Percentiles rank a stretch among this genome's conserved stretches.
These are phyloP conservation scores for Trichosporon sp. DNA, from an alignment of 1,284 basidiomycete species.

Conservation along the genomic window DNA sequence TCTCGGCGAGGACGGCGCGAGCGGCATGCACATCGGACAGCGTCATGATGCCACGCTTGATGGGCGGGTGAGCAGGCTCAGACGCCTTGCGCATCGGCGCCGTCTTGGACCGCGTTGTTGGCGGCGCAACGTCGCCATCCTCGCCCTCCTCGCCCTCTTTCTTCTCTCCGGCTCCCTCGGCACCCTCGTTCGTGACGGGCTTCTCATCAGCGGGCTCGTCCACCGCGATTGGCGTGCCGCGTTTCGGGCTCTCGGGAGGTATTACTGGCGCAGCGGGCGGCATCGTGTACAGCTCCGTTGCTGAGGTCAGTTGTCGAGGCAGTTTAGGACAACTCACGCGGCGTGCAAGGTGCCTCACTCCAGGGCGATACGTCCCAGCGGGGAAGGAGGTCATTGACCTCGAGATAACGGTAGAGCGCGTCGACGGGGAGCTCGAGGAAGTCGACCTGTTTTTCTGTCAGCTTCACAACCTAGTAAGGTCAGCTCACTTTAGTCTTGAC, in stretches of 20 bases:
- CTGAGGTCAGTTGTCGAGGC: conserved; percentile 13
- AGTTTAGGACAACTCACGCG: conserved; percentile 27
- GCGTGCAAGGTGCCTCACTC: conserved; percentile 41
- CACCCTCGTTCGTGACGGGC: neutral
- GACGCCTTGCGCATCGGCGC: conserved; percentile 23
- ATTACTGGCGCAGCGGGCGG: conserved; percentile 23
- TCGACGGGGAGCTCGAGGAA: conserved; percentile 41
- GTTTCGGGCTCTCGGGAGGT: conserved; percentile 10
- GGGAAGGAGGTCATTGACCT: conserved; percentile 39
- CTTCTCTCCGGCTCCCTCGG: neutral
- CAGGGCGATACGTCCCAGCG: conserved; percentile 42
- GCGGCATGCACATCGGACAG: conserved; percentile 41
- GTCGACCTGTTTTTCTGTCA: conserved; percentile 34
- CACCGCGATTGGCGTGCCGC: neutral
- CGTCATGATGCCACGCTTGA: conserved; percentile 40
- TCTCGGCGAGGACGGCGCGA: conserved; percentile 39
- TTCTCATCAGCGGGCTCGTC: neutral
- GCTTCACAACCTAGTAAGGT: conserved; percentile 3
- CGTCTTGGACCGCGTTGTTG: conserved; percentile 42
- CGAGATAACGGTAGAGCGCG: conserved; percentile 40
- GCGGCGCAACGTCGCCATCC: conserved; percentile 20
- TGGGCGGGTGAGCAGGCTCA: conserved; percentile 3
- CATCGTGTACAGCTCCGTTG: conserved; percentile 33
- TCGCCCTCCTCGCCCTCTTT: conserved; percentile 10
- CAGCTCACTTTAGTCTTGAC: conserved; percentile 42